phyloP scores from a whole-genome alignment of 106 monocot genomes.

The Ottelia alismoides region DNA sequence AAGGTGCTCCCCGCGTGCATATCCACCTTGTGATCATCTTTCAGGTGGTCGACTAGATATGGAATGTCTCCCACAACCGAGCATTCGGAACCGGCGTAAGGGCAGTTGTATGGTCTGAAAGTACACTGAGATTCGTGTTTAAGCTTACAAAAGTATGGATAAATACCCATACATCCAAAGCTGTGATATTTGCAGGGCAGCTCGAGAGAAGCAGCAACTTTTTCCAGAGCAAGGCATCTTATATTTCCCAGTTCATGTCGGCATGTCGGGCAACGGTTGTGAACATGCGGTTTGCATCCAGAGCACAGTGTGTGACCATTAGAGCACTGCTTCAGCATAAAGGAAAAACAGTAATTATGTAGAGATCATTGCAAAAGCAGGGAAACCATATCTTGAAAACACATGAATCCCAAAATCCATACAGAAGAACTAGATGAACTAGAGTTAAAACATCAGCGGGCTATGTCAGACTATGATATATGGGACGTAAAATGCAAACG shows the following conservation, averaged over 20 bases:
- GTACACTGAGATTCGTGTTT: slow-evolving; percentile 19
- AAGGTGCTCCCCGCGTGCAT: slow-evolving; percentile 22
- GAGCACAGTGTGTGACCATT: slow-evolving; percentile 24
- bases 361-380: no score
- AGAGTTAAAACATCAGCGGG: not conserved
- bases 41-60: slow-evolving; percentile 14
- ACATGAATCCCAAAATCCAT: no score
- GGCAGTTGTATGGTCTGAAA: slow-evolving; percentile 22
- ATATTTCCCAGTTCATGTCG: slow-evolving; percentile 20
- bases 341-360: not conserved
- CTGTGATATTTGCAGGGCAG: slow-evolving; percentile 17
- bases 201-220: slow-evolving; percentile 18
- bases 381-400: no score
- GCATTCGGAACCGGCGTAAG: slow-evolving; percentile 26
- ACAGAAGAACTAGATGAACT: not conserved
- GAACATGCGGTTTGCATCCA: slow-evolving; percentile 20
- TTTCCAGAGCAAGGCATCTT: slow-evolving; percentile 24
- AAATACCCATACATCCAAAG: slow-evolving; percentile 21
- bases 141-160: slow-evolving; percentile 21
- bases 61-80: slow-evolving; percentile 15
- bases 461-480: not conserved
- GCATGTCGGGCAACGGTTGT: slow-evolving; percentile 26
- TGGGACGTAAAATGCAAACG: not conserved
- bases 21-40: slow-evolving; percentile 24
- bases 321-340: slow-evolving; percentile 8